Conservation (phyloP, 2,329 filamentous ascomycete species). For the Harringtonia aguacate region DNA sequence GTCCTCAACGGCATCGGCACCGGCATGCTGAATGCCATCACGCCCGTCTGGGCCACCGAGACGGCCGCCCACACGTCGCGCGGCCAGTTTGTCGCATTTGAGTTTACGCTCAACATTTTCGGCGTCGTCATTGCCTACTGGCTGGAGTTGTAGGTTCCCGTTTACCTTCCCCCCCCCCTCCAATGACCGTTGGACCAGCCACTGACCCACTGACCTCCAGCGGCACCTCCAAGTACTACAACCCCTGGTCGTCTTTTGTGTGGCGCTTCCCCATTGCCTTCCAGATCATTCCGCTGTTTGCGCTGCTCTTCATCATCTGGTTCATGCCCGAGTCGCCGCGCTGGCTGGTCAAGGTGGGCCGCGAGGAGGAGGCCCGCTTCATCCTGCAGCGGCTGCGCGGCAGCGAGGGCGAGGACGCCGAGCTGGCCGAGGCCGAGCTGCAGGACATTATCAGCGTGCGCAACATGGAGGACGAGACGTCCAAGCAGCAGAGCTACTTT, state of each 20-base stretch:
- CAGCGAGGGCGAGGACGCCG: slow-evolving; percentile 36
- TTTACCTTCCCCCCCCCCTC: background rate
- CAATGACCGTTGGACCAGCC: background rate
- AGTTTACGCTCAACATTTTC: slow-evolving; percentile 42
- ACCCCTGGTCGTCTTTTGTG: background rate
- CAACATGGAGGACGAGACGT: slow-evolving; percentile 50
- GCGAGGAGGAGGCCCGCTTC: slow-evolving; percentile 55
- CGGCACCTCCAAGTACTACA: background rate
- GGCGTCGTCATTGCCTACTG: slow-evolving; percentile 16
- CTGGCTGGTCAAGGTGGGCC: slow-evolving; percentile 39
- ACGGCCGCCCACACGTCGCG: slow-evolving; percentile 57
- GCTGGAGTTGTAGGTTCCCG: background rate
- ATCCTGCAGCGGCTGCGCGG: slow-evolving; percentile 56
- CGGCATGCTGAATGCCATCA: slow-evolving; percentile 59
- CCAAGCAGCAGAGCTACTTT: slow-evolving; percentile 45
- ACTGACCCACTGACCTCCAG: background rate
- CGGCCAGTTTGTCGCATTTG: slow-evolving; percentile 59
- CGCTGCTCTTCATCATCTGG: slow-evolving; percentile 7
- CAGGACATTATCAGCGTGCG: slow-evolving; percentile 56
- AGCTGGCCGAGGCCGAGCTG: slow-evolving; percentile 43
- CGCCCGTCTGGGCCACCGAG: slow-evolving; percentile 63
- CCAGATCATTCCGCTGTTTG: slow-evolving; percentile 12
- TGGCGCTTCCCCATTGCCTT: slow-evolving; percentile 24
- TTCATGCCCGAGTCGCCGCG: background rate
- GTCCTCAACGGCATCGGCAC: slow-evolving; percentile 53